Conservation (phyloP, 2,329 filamentous ascomycete genomes). For the Nemania diffusa region DNA sequence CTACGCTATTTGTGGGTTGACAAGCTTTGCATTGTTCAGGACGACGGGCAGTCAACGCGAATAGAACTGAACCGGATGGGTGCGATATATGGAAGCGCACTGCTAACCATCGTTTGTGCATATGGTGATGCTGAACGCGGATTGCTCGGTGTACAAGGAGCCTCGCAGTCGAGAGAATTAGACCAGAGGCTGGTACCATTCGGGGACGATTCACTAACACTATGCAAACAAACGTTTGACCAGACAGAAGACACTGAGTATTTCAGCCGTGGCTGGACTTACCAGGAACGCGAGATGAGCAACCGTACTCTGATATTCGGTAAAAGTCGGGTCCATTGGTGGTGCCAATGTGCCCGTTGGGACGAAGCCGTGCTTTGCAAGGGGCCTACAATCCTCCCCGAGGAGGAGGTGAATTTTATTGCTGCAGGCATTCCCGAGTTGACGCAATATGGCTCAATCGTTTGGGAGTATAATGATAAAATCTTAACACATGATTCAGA, state of each 20-base stretch:
- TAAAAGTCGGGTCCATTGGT: background rate
- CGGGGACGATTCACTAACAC: background rate
- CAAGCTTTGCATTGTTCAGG: background rate
- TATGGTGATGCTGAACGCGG: background rate
- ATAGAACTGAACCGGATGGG: conserved; percentile 13
- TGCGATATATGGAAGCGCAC: background rate
- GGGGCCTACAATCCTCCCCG: background rate
- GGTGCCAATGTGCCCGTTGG: background rate
- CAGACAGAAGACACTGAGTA: background rate
- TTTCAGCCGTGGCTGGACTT: background rate
- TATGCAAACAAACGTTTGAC: background rate
- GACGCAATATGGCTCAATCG: background rate
- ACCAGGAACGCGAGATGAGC: background rate
- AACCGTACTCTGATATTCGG: background rate
- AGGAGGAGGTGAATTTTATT: background rate
- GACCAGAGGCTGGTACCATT: background rate
- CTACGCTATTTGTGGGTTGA: conserved; percentile 12
- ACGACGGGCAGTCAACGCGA: background rate
- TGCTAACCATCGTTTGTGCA: conserved; percentile 2
- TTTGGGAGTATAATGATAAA: background rate
- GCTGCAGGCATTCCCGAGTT: background rate
- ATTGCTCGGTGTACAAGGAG: background rate
- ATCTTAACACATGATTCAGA: background rate
- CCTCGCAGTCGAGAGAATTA: background rate
- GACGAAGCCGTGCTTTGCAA: background rate